A percentile compares a stretch with the other conserved stretches of the same genome.
These are phyloP conservation scores for Neofusicoccum sp. DNA, from an alignment of 2,329 filamentous ascomycete genomes.

Conservation along the genomic window DNA sequence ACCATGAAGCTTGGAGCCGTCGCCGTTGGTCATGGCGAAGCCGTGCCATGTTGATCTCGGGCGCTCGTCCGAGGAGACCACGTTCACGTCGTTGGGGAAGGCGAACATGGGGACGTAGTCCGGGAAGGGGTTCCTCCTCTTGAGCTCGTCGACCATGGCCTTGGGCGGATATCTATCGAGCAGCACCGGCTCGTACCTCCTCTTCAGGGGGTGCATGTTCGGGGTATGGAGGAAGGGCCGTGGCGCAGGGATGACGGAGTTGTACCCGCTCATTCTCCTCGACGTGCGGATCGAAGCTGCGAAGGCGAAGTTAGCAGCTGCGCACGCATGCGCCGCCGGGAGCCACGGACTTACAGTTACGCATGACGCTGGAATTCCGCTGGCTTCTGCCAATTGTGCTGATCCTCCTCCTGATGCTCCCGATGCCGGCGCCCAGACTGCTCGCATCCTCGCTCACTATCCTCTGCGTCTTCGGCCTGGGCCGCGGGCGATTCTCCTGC, in stretches of 20 bases:
- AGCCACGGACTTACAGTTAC: conserved; percentile 59
- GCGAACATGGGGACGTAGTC: conserved; percentile 99
- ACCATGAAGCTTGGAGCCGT: conserved; percentile 88
- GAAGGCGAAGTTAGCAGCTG: conserved; percentile 28
- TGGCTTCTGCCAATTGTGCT: conserved; percentile 97
- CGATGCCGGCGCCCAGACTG: conserved; percentile 62
- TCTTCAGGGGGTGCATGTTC: conserved; percentile 92
- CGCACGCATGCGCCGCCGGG: neutral
- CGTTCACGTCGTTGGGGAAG: conserved; percentile 96
- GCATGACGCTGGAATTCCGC: conserved; percentile 73
- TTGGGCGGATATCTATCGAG: conserved; percentile 91
- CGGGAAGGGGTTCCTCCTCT: conserved; percentile 80
- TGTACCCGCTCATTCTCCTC: conserved; percentile 91
- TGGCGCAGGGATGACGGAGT: conserved; percentile 91
- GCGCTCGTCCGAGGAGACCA: conserved; percentile 90
- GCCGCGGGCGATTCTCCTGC: conserved; percentile 53
- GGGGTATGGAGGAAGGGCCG: conserved; percentile 87
- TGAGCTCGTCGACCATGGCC: conserved; percentile 73
- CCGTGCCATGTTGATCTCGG: conserved; percentile 98
- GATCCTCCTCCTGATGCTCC: conserved; percentile 87
- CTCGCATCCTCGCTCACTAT: conserved; percentile 63
- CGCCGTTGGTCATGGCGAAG: conserved; percentile 94
- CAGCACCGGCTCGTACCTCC: conserved; percentile 92
- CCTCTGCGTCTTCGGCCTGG: conserved; percentile 76
- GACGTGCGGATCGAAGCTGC: conserved; percentile 73